Base-by-base conservation (phyloP, 345 rosid genomes). In the Eucalyptus virginea region DNA sequence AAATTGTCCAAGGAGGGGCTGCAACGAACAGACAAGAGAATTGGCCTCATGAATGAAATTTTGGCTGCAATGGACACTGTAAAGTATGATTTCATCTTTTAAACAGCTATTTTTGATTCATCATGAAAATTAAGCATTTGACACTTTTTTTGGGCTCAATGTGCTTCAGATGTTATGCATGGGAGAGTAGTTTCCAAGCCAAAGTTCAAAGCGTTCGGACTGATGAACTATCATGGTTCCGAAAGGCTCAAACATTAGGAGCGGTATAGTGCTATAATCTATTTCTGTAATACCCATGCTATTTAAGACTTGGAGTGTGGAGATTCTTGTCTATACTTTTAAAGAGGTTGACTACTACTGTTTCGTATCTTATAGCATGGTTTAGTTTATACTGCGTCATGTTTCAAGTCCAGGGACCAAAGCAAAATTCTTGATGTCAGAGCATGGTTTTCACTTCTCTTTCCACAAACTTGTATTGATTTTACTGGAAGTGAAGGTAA, bases 1-100 rank as follows among this genome's bases (percentile, higher is more conserved):
- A 98, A 96, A 90, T 91, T 95, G 90, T 94, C 99, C 48, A 97
- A 96, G 93, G 99, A 98, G 90, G 99, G 99, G 30, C 92, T 98
- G 94, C 99, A 94, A 92, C 99, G 99, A 89, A 97, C 99, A 54
- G 99, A 98, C 95, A 96, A 94, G 94, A 94, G 99, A 94, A 98
- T 98, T 88, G 97, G 99, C 90, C 97, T 98, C 85, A 98, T 96
- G 99, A 98, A 98, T 91, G 99, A 98, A 93, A 92, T 98, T 93
- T 94, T 98, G 95, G 99, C 99, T 72, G 99, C 99, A 88, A 97
- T 98, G 99, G 99, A 98, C 89, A 95, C 98, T 87, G 98, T 98
- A 91, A 98, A 98, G 99, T 98, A 97, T 47, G 98, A 28, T 87
- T 88, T 89, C 85, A 40, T 90, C 62, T 87, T 72, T 86, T 83